phyloP scores from a whole-genome alignment of 305 asterid genomes.

The Ilex paraguariensis region DNA sequence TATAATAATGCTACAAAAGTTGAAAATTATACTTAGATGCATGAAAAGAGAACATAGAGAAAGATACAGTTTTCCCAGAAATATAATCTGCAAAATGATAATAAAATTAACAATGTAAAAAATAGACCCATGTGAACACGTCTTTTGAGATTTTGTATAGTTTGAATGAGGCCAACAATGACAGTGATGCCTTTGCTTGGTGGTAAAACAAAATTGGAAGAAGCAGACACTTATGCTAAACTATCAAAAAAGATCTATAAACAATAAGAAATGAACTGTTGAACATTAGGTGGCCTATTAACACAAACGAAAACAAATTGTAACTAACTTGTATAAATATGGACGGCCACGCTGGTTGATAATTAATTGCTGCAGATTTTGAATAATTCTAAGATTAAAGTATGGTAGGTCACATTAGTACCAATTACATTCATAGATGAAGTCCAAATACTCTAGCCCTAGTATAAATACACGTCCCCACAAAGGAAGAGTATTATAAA shows the following conservation, averaged over 20 bases:
- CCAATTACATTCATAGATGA: not conserved
- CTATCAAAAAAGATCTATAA: constrained; percentile 7
- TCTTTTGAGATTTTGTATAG: constrained; percentile 9
- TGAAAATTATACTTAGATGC: no score
- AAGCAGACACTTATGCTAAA: not conserved
- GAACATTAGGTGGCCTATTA: not conserved
- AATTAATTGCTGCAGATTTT: no score
- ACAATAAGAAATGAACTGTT: not conserved
- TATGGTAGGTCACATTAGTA: not conserved
- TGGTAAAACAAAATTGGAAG: not conserved
- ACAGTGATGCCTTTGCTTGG: not conserved
- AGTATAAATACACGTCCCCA: constrained; percentile 5
- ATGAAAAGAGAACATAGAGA: no score
- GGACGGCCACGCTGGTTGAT: no score
- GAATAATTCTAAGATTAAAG: no score
- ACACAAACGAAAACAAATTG: no score
- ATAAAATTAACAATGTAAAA: not conserved
- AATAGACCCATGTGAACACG: constrained; percentile 5
- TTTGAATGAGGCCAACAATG: not conserved
- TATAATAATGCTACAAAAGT: no score
- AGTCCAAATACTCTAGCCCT: constrained; percentile 1
- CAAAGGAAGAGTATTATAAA: no score
- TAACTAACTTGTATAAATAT: no score
- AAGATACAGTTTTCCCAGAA: no score
- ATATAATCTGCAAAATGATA: no score